Conservation (phyloP, 495 filamentous ascomycete genomes). For the Penicillium malachiteum region DNA sequence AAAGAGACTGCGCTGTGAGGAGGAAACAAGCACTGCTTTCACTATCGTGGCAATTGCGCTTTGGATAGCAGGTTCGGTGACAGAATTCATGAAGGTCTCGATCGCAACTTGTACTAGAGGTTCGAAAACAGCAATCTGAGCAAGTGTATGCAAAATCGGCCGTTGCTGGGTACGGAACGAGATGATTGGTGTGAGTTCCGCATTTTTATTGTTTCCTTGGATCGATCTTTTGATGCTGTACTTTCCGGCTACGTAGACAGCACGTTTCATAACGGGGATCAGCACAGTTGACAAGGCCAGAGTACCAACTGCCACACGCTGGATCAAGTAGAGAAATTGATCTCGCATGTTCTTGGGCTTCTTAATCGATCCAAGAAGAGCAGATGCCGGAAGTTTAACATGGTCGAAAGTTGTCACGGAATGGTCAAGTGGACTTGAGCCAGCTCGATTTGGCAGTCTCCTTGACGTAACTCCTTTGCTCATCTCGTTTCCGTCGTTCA, state of each 20-base stretch:
- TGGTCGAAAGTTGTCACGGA: slow-evolving; percentile 33
- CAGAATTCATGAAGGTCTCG: too few relatives aligned
- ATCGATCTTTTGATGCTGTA: background rate
- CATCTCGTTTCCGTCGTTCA: slow-evolving; percentile 27
- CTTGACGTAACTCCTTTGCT: slow-evolving; percentile 22
- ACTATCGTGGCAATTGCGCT: background rate
- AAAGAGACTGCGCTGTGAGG: background rate
- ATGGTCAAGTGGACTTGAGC: slow-evolving; percentile 18
- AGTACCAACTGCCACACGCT: background rate
- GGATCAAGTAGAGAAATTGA: background rate
- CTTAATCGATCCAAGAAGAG: slow-evolving; percentile 16
- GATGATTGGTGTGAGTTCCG: background rate
- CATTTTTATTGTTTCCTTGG: background rate
- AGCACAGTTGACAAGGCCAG: background rate
- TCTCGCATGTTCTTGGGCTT: background rate
- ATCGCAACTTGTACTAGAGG: too few relatives aligned
- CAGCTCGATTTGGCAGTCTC: background rate
- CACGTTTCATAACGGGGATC: background rate
- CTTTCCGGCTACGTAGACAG: background rate
- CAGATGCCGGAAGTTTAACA: slow-evolving; percentile 20
- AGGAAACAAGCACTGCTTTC: background rate
- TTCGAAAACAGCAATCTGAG: background rate
- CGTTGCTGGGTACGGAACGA: slow-evolving; percentile 1
- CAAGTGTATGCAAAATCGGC: background rate
- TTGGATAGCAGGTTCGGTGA: too few relatives aligned